Conservation (phyloP, 345 rosid genomes). For the Pugionium cornutum region DNA sequence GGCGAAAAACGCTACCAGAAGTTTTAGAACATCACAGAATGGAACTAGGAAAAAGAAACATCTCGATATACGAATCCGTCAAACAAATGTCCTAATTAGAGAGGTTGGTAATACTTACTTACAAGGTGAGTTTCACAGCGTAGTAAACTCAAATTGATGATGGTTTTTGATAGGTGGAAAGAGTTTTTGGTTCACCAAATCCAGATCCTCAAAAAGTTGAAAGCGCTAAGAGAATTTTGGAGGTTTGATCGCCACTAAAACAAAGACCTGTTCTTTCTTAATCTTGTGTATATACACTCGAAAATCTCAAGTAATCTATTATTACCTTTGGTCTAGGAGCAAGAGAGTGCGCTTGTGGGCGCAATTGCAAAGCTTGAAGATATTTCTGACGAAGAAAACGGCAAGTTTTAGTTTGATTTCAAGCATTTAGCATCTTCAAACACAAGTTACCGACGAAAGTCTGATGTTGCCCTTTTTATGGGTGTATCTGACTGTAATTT, state of each 20-base stretch:
- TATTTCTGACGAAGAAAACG: slow-evolving; percentile 72
- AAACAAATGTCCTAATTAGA: slow-evolving; percentile 65
- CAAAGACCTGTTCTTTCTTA: slow-evolving; percentile 9
- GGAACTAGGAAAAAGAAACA: slow-evolving; percentile 72
- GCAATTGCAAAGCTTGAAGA: slow-evolving; percentile 75
- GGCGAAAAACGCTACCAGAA: slow-evolving; percentile 60
- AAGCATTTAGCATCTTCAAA: neutral
- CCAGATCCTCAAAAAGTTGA: slow-evolving; percentile 80
- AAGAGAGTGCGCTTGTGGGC: slow-evolving; percentile 70
- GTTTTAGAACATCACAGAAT: slow-evolving; percentile 64
- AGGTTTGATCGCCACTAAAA: slow-evolving; percentile 50
- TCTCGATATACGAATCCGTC: slow-evolving; percentile 68
- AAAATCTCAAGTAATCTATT: neutral
- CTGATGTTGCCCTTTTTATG: slow-evolving; percentile 18
- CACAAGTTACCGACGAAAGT: neutral
- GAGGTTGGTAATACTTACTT: slow-evolving; percentile 52
- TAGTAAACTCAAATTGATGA: slow-evolving; percentile 10
- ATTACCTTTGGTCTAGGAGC: slow-evolving; percentile 54
- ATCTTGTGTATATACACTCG: neutral
- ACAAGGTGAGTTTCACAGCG: neutral
- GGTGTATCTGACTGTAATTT: slow-evolving; percentile 37
- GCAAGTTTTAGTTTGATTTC: slow-evolving; percentile 38
- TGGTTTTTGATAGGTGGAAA: slow-evolving; percentile 64
- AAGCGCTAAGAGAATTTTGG: slow-evolving; percentile 73
- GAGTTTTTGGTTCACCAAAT: slow-evolving; percentile 60